Conservation (phyloP, 2,329 filamentous ascomycete species). For the Drechslera avenae region DNA sequence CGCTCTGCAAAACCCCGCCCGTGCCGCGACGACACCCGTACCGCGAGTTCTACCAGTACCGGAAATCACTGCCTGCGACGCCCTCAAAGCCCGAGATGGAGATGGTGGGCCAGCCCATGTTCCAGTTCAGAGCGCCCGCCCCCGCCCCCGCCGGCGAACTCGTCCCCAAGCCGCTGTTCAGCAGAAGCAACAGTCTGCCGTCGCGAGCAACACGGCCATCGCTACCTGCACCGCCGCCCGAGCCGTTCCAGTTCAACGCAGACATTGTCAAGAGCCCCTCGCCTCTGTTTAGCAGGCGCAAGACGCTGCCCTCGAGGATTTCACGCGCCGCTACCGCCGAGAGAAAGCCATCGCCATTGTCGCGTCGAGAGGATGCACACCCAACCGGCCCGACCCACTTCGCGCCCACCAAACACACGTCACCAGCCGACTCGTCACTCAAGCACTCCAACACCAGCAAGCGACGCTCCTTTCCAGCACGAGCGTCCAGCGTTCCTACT, state of each 20-base stretch:
- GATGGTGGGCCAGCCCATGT: conserved; percentile 13
- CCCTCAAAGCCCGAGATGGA: conserved; percentile 14
- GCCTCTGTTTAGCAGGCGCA: conserved; percentile 5
- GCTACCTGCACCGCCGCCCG: conserved; percentile 6
- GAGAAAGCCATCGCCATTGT: conserved; percentile 29
- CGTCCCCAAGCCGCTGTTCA: conserved; percentile 36
- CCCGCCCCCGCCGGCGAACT: conserved; percentile 10
- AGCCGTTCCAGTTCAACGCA: conserved; percentile 4
- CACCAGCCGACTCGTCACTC: conserved; percentile 3
- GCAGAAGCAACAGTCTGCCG: conserved; percentile 23
- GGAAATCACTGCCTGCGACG: conserved; percentile 19
- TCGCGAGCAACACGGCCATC: conserved; percentile 16
- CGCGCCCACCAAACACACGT: conserved; percentile 3
- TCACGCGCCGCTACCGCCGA: conserved; percentile 27
- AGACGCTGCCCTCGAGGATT: conserved; percentile 18
- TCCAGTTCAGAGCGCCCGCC: conserved; percentile 4
- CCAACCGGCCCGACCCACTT: conserved; percentile 19
- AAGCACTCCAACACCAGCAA: conserved; percentile 1
- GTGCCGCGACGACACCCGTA: conserved; percentile 22
- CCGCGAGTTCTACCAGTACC: conserved; percentile 20
- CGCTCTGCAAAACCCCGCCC: conserved; percentile 23
- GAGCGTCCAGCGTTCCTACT: background rate
- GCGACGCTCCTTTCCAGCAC: conserved; percentile 2
- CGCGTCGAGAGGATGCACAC: conserved; percentile 26
- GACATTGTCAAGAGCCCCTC: conserved; percentile 7